Evolutionary conservation across 2,329 filamentous ascomycete genomes (phyloP), one percentile per base, ranked within the genome.

Genomic region (Xylaria sp.): DNA sequence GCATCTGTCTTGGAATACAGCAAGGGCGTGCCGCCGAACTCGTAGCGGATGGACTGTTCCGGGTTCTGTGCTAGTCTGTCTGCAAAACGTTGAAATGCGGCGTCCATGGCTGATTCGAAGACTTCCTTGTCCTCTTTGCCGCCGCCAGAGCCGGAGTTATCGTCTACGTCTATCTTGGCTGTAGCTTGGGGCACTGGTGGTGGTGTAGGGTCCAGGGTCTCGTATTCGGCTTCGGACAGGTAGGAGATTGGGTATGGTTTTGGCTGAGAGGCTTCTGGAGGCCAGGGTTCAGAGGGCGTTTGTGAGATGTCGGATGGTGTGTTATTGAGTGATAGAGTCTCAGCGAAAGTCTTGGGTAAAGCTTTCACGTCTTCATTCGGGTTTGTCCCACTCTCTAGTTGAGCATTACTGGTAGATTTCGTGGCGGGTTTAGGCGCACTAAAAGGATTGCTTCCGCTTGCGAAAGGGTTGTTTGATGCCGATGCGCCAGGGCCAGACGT

Each of bases 151-250:
- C 72, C 68, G 5, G 76, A 76, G 25, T 80, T 80, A 28, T 80
- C 78, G 68, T 84, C 82, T 10, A 83, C 67, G 55, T 87, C 84
- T 75, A 87, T 83, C 10, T 82, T 81, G 15, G 84, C 80, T 65
- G 86, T 83, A 15, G 82, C 82, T 43, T 81, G 78, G 67, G 83
- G 84, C 41, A 85, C 85, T 50, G 86, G 85, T 34, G 81, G 80
- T 0, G 86, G 85, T 2, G 77, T 83, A 74, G 72, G 89, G 69
- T 93, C 93, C 30, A 98, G 87, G 4, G 91, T 92, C 80, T 99
- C 96, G 81, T 93, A 97, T 76, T 97, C 95, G 60, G 95, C 95
- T 73, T 98, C 96, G 59, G 91, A 85, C 52, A 95, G 89, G 82
- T 93, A 93, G 76, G 91, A 92, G 34, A 87, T 82, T 0, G 93